These are phyloP conservation scores for Corylus heterophylla DNA, from an alignment of 306 rosid species.

Conservation along the genomic window DNA sequence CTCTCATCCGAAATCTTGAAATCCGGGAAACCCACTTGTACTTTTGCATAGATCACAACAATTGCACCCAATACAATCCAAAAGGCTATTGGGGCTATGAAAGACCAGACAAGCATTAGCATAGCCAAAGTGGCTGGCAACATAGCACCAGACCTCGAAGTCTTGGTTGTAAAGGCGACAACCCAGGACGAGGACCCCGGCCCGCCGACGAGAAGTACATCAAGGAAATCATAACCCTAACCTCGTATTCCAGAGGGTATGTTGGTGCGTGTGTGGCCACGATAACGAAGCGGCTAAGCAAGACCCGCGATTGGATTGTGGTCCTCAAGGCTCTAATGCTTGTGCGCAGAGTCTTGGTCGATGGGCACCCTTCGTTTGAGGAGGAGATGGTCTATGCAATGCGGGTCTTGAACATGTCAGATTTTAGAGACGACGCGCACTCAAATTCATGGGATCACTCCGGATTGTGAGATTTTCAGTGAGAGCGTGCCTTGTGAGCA, in stretches of 20 bases:
- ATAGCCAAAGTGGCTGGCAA: constrained; percentile 56
- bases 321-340: constrained; percentile 78
- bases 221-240: constrained; percentile 56
- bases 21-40: no score
- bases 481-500: not conserved
- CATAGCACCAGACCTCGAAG: constrained; percentile 57
- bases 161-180: constrained; percentile 77
- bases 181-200: constrained; percentile 71
- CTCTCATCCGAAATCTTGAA: no score
- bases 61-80: no score
- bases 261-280: constrained; percentile 58
- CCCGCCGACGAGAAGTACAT: constrained; percentile 74
- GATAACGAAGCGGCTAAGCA: constrained; percentile 60
- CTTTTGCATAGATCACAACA: no score
- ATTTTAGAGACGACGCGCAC: constrained; percentile 23
- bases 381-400: constrained; percentile 62
- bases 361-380: constrained; percentile 71
- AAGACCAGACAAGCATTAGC: constrained; percentile 90
- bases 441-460: no score
- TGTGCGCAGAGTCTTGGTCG: constrained; percentile 63
- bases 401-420: constrained; percentile 62
- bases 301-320: constrained; percentile 85
- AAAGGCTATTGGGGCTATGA: constrained; percentile 73
- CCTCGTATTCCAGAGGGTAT: constrained; percentile 55
- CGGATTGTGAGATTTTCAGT: no score